Evolutionary conservation across 2,329 filamentous ascomycete genomes (phyloP).

Genomic region (Colletotrichum horii): DNA sequence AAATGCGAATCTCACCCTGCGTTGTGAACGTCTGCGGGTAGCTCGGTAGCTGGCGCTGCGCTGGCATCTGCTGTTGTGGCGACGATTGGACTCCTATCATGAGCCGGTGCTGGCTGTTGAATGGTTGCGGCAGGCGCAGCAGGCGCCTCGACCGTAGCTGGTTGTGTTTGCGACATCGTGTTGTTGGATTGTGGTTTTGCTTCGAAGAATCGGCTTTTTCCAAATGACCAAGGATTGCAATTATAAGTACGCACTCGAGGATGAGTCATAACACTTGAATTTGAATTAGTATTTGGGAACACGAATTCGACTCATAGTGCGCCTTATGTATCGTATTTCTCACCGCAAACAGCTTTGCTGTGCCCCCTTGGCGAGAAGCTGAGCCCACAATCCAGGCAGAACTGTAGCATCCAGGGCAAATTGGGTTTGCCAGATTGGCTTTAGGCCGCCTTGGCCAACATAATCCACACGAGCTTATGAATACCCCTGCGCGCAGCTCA

Average conservation of each 20-base stretch:
- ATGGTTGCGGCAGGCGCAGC: not conserved
- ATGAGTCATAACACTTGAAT: not conserved
- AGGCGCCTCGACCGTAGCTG: not conserved
- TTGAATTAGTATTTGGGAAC: not conserved
- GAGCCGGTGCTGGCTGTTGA: not conserved
- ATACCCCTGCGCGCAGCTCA: not conserved
- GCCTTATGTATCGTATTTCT: not conserved
- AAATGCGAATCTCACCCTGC: not conserved
- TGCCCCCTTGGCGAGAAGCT: not conserved
- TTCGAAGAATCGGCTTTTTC: not conserved
- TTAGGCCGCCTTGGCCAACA: not conserved
- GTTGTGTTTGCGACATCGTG: not conserved
- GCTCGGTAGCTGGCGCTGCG: not conserved
- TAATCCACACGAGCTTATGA: not conserved
- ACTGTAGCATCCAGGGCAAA: not conserved
- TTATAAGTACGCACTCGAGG: not conserved
- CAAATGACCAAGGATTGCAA: not conserved
- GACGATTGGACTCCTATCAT: not conserved
- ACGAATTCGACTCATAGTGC: not conserved
- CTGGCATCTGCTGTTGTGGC: not conserved
- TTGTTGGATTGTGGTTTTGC: not conserved
- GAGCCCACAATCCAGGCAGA: not conserved
- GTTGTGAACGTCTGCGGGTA: not conserved
- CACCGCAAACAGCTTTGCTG: not conserved
- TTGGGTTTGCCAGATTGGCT: not conserved